Conservation (phyloP, 495 filamentous ascomycete genomes). For the Aspergillus heteromorphus region DNA sequence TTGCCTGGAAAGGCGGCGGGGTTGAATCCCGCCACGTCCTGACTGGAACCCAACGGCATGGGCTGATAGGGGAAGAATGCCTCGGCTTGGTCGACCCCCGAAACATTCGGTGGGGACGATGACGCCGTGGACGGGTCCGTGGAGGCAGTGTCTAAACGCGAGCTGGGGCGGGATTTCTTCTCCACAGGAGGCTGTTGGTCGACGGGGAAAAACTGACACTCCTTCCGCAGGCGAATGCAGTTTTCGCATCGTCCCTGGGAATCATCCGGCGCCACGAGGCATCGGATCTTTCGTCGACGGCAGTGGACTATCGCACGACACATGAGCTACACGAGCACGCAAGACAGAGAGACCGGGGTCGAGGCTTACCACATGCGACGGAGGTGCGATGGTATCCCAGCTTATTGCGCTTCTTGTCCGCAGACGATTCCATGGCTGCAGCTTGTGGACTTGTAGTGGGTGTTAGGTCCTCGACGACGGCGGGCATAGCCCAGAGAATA, state of each 20-base stretch:
- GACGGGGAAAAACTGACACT: conserved; percentile 90
- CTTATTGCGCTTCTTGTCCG: conserved; percentile 91
- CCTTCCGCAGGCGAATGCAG: conserved; percentile 93
- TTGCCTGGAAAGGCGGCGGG: conserved; percentile 26
- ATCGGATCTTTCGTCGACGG: conserved; percentile 91
- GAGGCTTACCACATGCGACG: conserved; percentile 85
- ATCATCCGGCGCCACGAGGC: conserved; percentile 74
- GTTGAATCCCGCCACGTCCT: conserved; percentile 33
- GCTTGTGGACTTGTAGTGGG: conserved; percentile 64
- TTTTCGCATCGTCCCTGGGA: conserved; percentile 82
- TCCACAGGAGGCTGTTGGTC: conserved; percentile 70
- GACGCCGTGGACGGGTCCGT: conserved; percentile 40
- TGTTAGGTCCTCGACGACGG: conserved; percentile 54
- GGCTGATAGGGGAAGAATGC: conserved; percentile 39
- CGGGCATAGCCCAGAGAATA: conserved; percentile 35
- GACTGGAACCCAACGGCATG: conserved; percentile 33
- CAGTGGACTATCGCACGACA: conserved; percentile 65
- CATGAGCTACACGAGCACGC: conserved; percentile 12
- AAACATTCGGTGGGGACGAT: conserved; percentile 37
- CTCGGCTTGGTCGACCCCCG: conserved; percentile 29
- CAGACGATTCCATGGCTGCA: conserved; percentile 38
- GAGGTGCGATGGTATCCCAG: conserved; percentile 96
- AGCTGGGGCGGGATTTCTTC: conserved; percentile 44
- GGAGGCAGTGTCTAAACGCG: conserved; percentile 38
- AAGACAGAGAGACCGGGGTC: neutral